Evolutionary conservation across 2,329 filamentous ascomycete genomes (phyloP).

Genomic region (Chlorencoelia australis): DNA sequence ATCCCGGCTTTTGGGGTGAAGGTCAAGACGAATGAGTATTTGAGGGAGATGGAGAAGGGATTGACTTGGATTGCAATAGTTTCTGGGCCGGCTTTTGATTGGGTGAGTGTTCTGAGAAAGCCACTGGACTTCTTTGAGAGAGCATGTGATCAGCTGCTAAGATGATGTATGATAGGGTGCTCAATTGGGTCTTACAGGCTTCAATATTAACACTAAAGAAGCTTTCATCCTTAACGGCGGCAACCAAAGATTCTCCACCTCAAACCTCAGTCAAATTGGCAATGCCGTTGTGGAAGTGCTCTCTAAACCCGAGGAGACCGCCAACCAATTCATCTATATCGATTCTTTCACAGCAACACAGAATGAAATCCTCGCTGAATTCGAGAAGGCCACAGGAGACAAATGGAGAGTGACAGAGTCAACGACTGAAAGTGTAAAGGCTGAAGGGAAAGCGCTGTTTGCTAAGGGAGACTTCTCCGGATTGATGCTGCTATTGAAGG

Average conservation of each 20-base stretch:
- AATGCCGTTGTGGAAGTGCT: not conserved
- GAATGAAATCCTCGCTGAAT: not conserved
- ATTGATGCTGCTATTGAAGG: too few species aligned
- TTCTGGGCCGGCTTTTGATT: not conserved
- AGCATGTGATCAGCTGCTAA: too few species aligned
- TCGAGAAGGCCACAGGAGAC: not conserved
- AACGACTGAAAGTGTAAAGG: not conserved
- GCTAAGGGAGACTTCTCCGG: constrained; percentile 7
- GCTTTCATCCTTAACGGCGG: not conserved
- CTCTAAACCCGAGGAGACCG: not conserved
- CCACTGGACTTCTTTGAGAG: not conserved
- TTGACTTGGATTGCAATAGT: constrained; percentile 2
- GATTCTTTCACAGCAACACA: constrained; percentile 3
- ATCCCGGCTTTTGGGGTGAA: constrained; percentile 2
- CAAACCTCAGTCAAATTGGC: not conserved
- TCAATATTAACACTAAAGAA: not conserved
- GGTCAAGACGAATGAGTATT: not conserved
- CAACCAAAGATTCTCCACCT: not conserved
- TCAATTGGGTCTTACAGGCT: not conserved
- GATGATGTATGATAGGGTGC: not conserved
- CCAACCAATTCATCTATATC: constrained; percentile 2
- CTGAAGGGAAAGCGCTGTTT: not conserved
- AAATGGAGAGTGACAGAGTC: not conserved
- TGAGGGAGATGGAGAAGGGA: not conserved
- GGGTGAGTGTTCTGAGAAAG: not conserved